A percentile compares a stretch with the other conserved stretches of the same genome.
These are phyloP conservation scores for Crithidia sp. DNA, from an alignment of 208 protist genomes.

Conservation along the genomic window DNA sequence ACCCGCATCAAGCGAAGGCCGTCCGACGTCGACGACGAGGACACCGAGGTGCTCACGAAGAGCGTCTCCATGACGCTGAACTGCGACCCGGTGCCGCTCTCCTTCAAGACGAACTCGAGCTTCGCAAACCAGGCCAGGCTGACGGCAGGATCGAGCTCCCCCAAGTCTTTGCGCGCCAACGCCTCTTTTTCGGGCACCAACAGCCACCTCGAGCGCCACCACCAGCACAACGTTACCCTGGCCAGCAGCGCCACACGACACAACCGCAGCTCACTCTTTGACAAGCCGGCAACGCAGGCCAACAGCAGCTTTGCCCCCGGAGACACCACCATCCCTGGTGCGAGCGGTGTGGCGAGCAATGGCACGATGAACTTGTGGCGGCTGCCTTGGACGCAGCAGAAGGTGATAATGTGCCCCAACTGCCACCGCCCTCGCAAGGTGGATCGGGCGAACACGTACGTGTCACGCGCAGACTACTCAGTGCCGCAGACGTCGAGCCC, in stretches of 20 bases:
- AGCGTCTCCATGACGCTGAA: constrained; percentile 37
- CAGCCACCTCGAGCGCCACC: constrained; percentile 19
- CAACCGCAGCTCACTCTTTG: constrained; percentile 28
- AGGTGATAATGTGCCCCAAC: constrained; percentile 53
- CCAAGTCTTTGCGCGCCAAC: not conserved
- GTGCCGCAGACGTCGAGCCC: constrained; percentile 5
- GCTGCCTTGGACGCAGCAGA: constrained; percentile 53
- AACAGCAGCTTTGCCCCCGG: constrained; percentile 22
- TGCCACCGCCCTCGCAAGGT: constrained; percentile 45
- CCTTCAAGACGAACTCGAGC: constrained; percentile 42
- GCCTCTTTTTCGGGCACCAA: constrained; percentile 13
- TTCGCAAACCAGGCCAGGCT: constrained; percentile 18
- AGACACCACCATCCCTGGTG: not conserved
- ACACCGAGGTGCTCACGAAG: not conserved
- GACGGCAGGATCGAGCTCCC: not conserved
- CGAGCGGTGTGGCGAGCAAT: constrained; percentile 6
- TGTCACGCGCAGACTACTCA: constrained; percentile 26
- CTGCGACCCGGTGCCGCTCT: constrained; percentile 44
- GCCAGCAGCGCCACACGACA: constrained; percentile 13
- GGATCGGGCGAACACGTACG: constrained; percentile 20
- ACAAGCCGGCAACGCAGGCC: constrained; percentile 8
- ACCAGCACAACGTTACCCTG: constrained; percentile 19
- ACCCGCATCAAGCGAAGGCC: constrained; percentile 20
- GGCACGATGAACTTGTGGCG: constrained; percentile 42
- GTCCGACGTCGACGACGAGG: constrained; percentile 16